These are phyloP conservation scores for Gaeumannomyces tritici DNA, from an alignment of 2,329 filamentous ascomycete species.

Conservation along the genomic window DNA sequence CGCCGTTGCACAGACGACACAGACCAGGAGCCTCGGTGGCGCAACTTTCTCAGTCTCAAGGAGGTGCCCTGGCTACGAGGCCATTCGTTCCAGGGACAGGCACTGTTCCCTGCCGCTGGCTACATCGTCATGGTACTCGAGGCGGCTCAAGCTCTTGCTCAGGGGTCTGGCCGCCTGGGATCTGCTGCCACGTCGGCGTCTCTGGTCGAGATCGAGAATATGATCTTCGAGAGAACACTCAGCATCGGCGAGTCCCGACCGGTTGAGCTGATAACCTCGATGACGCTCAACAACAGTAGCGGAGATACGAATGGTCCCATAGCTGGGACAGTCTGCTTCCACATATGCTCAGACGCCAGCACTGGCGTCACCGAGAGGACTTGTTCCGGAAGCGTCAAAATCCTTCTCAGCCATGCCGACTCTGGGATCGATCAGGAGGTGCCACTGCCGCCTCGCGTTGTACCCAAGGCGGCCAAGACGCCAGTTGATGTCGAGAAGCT, in stretches of 20 bases:
- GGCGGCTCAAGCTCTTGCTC: too few species aligned
- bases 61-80: constrained; percentile 28
- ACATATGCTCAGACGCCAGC: background rate
- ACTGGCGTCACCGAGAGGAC: background rate
- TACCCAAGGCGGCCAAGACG: background rate
- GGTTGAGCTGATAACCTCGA: background rate
- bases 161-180: too few species aligned
- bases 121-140: background rate
- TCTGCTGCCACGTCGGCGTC: too few species aligned
- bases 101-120: constrained; percentile 23
- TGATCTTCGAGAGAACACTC: background rate
- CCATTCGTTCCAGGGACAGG: constrained; percentile 22
- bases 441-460: background rate
- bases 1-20: background rate
- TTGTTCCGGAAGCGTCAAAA: background rate
- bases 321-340: background rate
- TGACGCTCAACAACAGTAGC: background rate
- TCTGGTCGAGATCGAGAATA: background rate
- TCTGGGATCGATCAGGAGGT: too few species aligned
- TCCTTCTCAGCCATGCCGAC: background rate
- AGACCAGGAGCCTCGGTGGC: constrained; percentile 18
- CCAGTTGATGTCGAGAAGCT: background rate
- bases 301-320: background rate
- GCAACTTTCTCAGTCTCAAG: constrained; percentile 11
- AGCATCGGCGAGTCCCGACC: background rate